A percentile compares a stretch with the other conserved stretches of the same genome.
phyloP scores from a whole-genome alignment of 73 alveolate genomes.

The Stentor roeselii region DNA sequence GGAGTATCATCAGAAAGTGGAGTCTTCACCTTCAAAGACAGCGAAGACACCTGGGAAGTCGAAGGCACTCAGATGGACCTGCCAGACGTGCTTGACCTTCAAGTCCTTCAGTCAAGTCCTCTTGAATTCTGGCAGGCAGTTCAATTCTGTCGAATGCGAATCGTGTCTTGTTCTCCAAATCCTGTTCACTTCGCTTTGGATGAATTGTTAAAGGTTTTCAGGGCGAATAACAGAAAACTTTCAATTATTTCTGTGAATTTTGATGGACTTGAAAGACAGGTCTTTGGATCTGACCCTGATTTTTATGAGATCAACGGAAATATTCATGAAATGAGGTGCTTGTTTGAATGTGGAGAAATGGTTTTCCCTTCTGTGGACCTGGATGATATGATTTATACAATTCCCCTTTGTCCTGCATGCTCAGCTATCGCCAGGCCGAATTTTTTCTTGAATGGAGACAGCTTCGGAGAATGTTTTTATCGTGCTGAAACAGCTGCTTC shows the following conservation, averaged over 20 bases:
- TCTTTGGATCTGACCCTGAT: not conserved
- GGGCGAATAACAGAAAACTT: not conserved
- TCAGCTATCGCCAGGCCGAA: constrained; percentile 30
- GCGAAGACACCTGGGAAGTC: constrained; percentile 24
- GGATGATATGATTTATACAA: not conserved
- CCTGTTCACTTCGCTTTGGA: not conserved
- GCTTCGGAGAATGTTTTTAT: not conserved
- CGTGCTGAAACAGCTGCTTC: not conserved
- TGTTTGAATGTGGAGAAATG: not conserved
- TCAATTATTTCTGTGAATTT: not conserved
- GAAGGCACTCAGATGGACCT: not conserved
- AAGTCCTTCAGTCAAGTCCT: not conserved
- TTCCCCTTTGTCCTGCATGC: constrained; percentile 28
- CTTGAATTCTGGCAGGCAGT: not conserved
- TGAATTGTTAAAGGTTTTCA: not conserved
- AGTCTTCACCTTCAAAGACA: constrained; percentile 21
- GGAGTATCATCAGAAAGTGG: constrained; percentile 32
- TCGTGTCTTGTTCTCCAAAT: not conserved
- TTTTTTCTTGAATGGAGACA: constrained; percentile 16
- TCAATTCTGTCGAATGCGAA: constrained; percentile 2
- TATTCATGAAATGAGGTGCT: constrained; percentile 4
- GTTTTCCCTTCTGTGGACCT: not conserved
- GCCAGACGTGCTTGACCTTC: not conserved
- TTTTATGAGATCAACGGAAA: constrained; percentile 26
- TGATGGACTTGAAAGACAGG: constrained; percentile 18